Conservation (phyloP, 2,329 filamentous ascomycete genomes). For the Trichoderma pleuroti region DNA sequence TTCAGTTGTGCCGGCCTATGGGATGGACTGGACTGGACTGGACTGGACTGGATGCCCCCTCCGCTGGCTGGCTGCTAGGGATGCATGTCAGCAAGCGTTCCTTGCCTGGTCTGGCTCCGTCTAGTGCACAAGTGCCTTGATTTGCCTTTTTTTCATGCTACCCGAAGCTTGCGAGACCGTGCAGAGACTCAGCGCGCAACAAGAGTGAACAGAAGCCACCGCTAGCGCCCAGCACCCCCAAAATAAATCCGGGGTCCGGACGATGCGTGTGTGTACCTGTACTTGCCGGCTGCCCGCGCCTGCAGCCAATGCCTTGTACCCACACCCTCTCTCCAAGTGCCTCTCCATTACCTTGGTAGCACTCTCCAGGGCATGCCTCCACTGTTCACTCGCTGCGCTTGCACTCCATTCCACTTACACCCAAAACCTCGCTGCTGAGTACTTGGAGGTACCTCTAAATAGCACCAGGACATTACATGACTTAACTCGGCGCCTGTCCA, state of each 20-base stretch:
- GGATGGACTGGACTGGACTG: slow-evolving; percentile 21
- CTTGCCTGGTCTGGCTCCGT: slow-evolving; percentile 17
- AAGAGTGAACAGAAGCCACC: not conserved
- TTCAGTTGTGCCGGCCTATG: slow-evolving; percentile 15
- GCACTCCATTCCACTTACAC: slow-evolving; percentile 1
- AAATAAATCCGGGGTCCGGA: slow-evolving; percentile 18
- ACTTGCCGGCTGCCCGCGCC: slow-evolving; percentile 13
- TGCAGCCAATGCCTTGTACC: slow-evolving; percentile 9
- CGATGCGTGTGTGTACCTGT: too few species aligned
- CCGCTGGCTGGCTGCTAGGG: slow-evolving; percentile 18
- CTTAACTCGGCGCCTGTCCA: not conserved
- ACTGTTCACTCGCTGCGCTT: not conserved
- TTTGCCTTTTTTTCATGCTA: not conserved
- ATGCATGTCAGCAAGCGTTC: slow-evolving; percentile 22
- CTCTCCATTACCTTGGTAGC: too few species aligned
- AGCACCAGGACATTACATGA: not conserved
- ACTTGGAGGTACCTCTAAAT: not conserved
- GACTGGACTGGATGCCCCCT: too few species aligned
- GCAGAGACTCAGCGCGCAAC: too few species aligned
- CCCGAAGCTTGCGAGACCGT: not conserved
- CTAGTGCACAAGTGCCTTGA: slow-evolving; percentile 1
- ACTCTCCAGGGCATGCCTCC: too few species aligned
- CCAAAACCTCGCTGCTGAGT: slow-evolving; percentile 1
- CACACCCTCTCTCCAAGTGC: too few species aligned
- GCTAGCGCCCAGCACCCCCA: not conserved